Base-by-base conservation (phyloP, 176 grass and related monocot genomes). In the Hordeum marinum region DNA sequence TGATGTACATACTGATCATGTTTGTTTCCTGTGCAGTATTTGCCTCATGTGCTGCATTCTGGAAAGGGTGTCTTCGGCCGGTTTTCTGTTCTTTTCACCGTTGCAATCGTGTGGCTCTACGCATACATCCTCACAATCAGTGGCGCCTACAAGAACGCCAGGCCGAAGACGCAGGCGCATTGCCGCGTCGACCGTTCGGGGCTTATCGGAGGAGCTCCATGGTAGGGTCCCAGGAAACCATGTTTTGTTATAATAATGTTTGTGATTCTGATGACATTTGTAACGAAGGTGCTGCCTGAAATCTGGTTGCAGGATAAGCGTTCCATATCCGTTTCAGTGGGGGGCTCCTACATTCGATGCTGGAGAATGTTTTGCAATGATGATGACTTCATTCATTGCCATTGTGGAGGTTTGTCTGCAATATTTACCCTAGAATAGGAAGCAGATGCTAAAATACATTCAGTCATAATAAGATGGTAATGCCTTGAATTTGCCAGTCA, bases 241-340 rank as follows among this genome's bases (percentile, higher is more conserved):
- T 85, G n/a, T 20, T 55, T 71, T 85, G 32, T 15, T 62, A 24
- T 54, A 37, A 59, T 24, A 71, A 35, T 41, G 21, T 3, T 2
- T 83, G 27, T 46, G 80, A 76, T 60, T 50, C 77, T 70, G 61
- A 36, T 61, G 25, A 3, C 2, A 76, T 41, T 18, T 1, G 39
- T 84, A 41, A 75, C 10, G 39, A 76, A 27, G 61, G 24, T 80
- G 64, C 31, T 74, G 60, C 7, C 54, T 57, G 25, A 77, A 76
- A 50, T 43, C 46, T 41, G 80, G 21, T 15, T 87, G 10, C 29
- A 95, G 96, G 96, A 94, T 99, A 91, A 86, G 90, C 14, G 81
- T 99, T 76, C 96, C 96, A 1, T 99, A 99, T 71, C 96, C 96
- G 45, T 99, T 99, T 85, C 93, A 99, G 79, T 99, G 94, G 96